Base-by-base conservation (phyloP, 805 yeast species). In the Candida sphagnicola region DNA sequence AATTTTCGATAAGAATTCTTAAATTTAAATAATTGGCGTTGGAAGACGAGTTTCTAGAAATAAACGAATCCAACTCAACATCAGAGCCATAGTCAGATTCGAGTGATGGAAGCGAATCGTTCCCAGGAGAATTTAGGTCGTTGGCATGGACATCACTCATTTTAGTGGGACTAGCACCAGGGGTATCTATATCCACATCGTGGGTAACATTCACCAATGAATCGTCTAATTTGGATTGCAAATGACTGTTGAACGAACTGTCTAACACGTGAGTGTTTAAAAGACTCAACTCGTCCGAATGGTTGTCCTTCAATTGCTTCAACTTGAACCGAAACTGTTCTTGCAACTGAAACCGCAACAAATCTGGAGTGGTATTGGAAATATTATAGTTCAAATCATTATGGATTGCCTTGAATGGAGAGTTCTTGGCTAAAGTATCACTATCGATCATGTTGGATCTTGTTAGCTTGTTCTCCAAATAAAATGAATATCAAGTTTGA, bases 1-100 rank as follows among this genome's bases (percentile, higher is more conserved):
- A 60, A 47, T 70, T 70, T 48, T 71, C 76, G 35, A 71, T 70
- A 38, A 71, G 57, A 2, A 71, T 60, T 45, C 65, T 61, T 48
- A 71, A 51, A 46, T 68, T 66, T 28, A 68, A 52, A 51, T 65
- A 65, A 39, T 59, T 59, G 15, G 57, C 53, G 34, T 53, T 35
- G 5, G 29, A 16, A 23, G 24, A n/a, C 18, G 25, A 26, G 29
- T 13, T 15, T 18, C 25, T 38, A 31, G 35, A 40, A 24, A 47
- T 38, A 18, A 46, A 47, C 10, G 48, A 43, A 19, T 54, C 58
- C 28, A 46, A 42, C 11, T 39, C 45, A 13, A 19, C 17, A 19
- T 31, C 34, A 6, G 28, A 19, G 4, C 24, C 35, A n/a, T 10
- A 8, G 19, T 45, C 48, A 19, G 30, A 25, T 17, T 26, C 21